A percentile compares a stretch with the other conserved stretches of the same genome.
Evolutionary conservation across 1,284 basidiomycete species (phyloP).

Genomic region (Ustilago tritici): DNA sequence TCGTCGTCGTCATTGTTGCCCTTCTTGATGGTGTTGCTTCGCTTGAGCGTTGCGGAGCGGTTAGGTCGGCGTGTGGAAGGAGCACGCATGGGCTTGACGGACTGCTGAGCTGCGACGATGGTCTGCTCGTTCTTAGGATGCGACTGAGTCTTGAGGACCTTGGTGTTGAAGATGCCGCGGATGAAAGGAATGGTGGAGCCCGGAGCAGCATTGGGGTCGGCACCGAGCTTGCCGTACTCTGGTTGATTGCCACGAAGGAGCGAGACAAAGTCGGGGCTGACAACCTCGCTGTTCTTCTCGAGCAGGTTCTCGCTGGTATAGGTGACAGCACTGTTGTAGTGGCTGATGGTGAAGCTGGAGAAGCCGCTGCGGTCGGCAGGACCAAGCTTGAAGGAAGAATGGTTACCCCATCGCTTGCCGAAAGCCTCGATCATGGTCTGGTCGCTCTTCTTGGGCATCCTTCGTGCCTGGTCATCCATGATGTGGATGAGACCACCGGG

Average conservation of each 20-base stretch:
- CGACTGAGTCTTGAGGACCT: conserved; percentile 87
- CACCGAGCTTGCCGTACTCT: conserved; percentile 62
- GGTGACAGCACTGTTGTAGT: conserved; percentile 89
- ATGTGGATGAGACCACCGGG: conserved; percentile 95
- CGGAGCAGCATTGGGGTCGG: conserved; percentile 42
- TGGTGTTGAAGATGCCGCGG: conserved; percentile 85
- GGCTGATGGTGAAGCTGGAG: conserved; percentile 89
- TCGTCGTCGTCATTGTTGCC: conserved; percentile 75
- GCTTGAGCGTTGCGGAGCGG: conserved; percentile 55
- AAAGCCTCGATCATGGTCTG: conserved; percentile 94
- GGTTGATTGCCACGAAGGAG: conserved; percentile 78
- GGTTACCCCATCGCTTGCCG: conserved; percentile 91
- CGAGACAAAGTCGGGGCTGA: conserved; percentile 92
- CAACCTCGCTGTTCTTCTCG: conserved; percentile 86
- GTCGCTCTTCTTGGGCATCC: conserved; percentile 89
- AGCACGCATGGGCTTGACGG: conserved; percentile 89
- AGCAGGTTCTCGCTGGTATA: conserved; percentile 92
- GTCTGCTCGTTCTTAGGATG: conserved; percentile 93
- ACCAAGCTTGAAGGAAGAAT: conserved; percentile 79
- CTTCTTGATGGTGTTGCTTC: conserved; percentile 70
- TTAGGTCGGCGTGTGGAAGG: conserved; percentile 75
- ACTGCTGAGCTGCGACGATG: conserved; percentile 91
- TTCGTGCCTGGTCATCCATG: conserved; percentile 93
- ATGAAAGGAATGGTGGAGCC: conserved; percentile 78
- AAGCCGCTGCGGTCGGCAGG: conserved; percentile 78